Base-by-base conservation (phyloP, 202 grass and related monocot species). In the Setaria italica region DNA sequence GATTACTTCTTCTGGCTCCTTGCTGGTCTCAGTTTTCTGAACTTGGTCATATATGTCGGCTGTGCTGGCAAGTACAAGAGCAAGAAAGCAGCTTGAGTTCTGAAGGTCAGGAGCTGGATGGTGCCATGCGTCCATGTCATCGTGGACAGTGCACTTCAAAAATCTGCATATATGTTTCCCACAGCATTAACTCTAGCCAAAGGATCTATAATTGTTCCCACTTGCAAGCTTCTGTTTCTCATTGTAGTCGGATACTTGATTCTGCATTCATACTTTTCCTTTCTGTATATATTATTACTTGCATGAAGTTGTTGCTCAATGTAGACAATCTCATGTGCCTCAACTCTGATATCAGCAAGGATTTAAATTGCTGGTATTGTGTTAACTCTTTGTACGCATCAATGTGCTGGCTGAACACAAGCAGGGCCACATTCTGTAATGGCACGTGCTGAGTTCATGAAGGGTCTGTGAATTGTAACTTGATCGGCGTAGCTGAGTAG, bases 1-100 rank as follows among this genome's bases (percentile, higher is more conserved):
- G 94, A 97, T 81, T 82, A 97, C 60, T 94, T 90, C 88, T 97
- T 97, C 88, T 97, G 92, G 94, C 90, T 97, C 25, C 70, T 97
- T 30, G 92, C 94, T 25, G 94, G 88, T 30, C 72, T 97, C 70
- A 97, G 94, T 33, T 87, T 92, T 63, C 57, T 90, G 34, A 97
- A 97, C 77, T 50, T 94, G 49, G 49, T 91, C 57, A 13, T 97
- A 54, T 97, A 97, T 80, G n/a, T 81, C 42, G 0, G 84, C 55
- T 97, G 94, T 2, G 92, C 94, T 58, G 43, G 45, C 39, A 94
- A 64, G 11, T 97, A 94, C 85, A 94, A 72, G 29, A 89, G 90
- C 88, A 97, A 97, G 90, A 94, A 92, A 83, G 90, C 92, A 57
- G 48, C 86, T 79, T 97, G 88, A 94, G 41, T 54, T 78, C 5